Conservation (phyloP, 805 yeast genomes). For the Yamadazyma phyllophila region DNA sequence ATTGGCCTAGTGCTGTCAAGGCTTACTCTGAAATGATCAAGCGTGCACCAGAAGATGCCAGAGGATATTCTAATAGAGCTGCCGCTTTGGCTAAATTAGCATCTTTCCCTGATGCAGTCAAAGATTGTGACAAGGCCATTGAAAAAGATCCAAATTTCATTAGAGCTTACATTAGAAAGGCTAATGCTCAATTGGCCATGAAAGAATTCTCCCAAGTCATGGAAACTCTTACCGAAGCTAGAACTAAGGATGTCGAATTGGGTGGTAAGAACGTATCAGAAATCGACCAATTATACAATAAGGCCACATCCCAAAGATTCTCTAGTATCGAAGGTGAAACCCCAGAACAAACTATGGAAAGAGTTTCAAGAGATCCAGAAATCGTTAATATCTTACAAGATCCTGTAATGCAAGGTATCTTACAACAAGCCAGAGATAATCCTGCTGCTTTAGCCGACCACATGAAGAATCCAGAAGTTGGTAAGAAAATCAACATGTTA, state of each 20-base stretch:
- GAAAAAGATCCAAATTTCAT: slow-evolving; percentile 83
- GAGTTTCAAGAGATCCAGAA: slow-evolving; percentile 93
- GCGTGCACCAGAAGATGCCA: slow-evolving; percentile 94
- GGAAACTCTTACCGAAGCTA: slow-evolving; percentile 78
- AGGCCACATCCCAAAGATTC: slow-evolving; percentile 79
- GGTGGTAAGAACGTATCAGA: slow-evolving; percentile 65
- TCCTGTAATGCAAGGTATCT: slow-evolving; percentile 93
- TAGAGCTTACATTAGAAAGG: slow-evolving; percentile 96
- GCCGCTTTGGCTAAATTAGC: slow-evolving; percentile 92
- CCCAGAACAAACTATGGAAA: slow-evolving; percentile 88
- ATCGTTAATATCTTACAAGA: slow-evolving; percentile 84
- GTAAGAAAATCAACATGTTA: slow-evolving; percentile 80
- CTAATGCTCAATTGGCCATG: slow-evolving; percentile 88
- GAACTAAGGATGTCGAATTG: slow-evolving; percentile 65
- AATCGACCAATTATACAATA: slow-evolving; percentile 76
- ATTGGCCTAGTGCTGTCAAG: slow-evolving; percentile 95
- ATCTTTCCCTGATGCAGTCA: slow-evolving; percentile 96
- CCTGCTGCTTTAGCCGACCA: slow-evolving; percentile 98
- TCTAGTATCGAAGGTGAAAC: slow-evolving; percentile 84
- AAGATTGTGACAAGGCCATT: slow-evolving; percentile 89
- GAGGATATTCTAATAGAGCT: slow-evolving; percentile 97
- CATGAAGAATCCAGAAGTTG: slow-evolving; percentile 93
- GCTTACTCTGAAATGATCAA: slow-evolving; percentile 94
- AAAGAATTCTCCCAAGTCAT: slow-evolving; percentile 79
- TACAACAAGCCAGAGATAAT: slow-evolving; percentile 89